Conservation (phyloP, 2,329 filamentous ascomycete genomes). For the Waltergamsia citrina region DNA sequence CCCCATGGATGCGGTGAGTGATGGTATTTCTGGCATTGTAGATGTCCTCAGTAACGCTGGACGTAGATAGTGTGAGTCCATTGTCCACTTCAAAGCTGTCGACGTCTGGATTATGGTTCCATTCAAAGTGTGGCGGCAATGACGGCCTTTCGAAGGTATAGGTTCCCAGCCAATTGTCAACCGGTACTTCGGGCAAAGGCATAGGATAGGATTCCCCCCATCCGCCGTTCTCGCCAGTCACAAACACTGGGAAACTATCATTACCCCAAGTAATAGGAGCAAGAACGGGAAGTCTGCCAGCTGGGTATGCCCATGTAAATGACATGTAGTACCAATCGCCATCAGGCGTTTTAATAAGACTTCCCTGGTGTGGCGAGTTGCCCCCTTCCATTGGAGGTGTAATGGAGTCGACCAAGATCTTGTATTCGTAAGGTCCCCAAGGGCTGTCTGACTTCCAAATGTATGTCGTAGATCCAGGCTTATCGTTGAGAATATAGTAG, state of each 20-base stretch:
- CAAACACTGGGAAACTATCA: constrained; percentile 39
- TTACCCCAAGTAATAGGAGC: constrained; percentile 42
- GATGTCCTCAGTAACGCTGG: constrained; percentile 41
- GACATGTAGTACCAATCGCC: constrained; percentile 51
- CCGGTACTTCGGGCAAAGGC: constrained; percentile 13
- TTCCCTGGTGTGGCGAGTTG: constrained; percentile 43
- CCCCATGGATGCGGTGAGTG: constrained; percentile 34
- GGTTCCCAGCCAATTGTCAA: constrained; percentile 20
- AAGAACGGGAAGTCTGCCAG: constrained; percentile 45
- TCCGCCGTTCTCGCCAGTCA: constrained; percentile 29
- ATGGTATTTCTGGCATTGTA: constrained; percentile 36
- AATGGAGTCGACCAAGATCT: constrained; percentile 29
- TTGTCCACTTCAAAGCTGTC: constrained; percentile 30
- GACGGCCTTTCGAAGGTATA: constrained; percentile 33
- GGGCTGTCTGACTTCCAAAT: constrained; percentile 39
- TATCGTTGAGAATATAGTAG: constrained; percentile 45
- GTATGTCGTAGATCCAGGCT: constrained; percentile 30
- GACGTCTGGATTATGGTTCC: constrained; percentile 52
- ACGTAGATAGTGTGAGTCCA: constrained; percentile 36
- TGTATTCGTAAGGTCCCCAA: constrained; percentile 41
- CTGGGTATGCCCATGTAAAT: constrained; percentile 45
- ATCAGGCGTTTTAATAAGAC: constrained; percentile 38
- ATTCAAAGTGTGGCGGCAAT: constrained; percentile 42
- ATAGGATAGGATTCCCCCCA: constrained; percentile 37
- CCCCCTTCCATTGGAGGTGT: constrained; percentile 30